These are phyloP conservation scores for Albifimbria verrucaria DNA, from an alignment of 2,329 filamentous ascomycete species.

Conservation along the genomic window DNA sequence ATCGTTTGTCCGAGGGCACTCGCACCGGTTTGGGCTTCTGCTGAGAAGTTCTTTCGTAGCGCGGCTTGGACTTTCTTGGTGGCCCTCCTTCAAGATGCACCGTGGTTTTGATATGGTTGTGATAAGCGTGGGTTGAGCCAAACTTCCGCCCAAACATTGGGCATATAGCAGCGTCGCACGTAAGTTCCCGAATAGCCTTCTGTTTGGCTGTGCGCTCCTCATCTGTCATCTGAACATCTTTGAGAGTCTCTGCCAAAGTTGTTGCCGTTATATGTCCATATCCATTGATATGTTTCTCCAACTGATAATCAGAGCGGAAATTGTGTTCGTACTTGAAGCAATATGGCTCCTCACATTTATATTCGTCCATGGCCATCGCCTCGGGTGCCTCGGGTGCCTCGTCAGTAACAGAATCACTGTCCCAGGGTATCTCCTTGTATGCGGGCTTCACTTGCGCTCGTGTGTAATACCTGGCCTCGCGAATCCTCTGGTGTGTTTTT, in stretches of 20 bases:
- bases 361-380: neutral
- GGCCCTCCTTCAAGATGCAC: slow-evolving; percentile 2
- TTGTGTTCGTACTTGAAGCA: slow-evolving; percentile 12
- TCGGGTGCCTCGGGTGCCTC: neutral
- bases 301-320: slow-evolving; percentile 7
- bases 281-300: slow-evolving; percentile 10
- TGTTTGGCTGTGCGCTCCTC: slow-evolving; percentile 11
- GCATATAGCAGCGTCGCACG: slow-evolving; percentile 15
- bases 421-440: neutral
- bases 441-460: neutral
- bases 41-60: too few relatives aligned
- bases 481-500: neutral
- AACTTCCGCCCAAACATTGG: slow-evolving; percentile 7
- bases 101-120: neutral
- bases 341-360: slow-evolving; percentile 4
- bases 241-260: slow-evolving; percentile 7
- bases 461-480: neutral
- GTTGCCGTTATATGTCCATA: slow-evolving; percentile 9
- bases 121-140: neutral
- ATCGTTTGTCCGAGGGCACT: neutral
- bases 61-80: too few relatives aligned
- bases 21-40: neutral
- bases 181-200: slow-evolving; percentile 11
- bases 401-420: neutral
- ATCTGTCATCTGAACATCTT: neutral